These are phyloP conservation scores for Akanthomyces uredinophilus DNA, from an alignment of 2,329 filamentous ascomycete genomes.

Conservation along the genomic window DNA sequence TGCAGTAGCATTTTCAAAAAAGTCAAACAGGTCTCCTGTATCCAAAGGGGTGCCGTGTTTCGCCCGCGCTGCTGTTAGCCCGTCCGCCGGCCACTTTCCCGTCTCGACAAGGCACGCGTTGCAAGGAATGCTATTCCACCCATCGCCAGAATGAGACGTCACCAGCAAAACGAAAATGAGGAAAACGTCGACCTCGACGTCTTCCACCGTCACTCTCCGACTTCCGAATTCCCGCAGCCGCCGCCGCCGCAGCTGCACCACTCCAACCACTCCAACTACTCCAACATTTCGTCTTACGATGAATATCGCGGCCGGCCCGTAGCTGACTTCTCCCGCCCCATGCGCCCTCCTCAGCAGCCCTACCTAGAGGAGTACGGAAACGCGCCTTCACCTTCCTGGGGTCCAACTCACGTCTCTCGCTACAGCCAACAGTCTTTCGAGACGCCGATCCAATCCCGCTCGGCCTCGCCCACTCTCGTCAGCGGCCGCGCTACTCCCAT, in stretches of 20 bases:
- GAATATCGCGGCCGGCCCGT: slow-evolving; percentile 25
- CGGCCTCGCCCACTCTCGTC: slow-evolving; percentile 26
- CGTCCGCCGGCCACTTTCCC: not conserved
- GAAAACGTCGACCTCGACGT: slow-evolving; percentile 16
- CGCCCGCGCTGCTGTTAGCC: slow-evolving; percentile 3
- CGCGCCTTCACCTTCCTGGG: slow-evolving; percentile 17
- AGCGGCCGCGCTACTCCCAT: slow-evolving; percentile 25
- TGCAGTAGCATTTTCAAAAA: not conserved
- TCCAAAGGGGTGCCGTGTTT: slow-evolving; percentile 1
- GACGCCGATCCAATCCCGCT: slow-evolving; percentile 19
- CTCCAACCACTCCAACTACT: slow-evolving; percentile 22
- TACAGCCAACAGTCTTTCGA: slow-evolving; percentile 19
- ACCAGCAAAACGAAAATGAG: slow-evolving; percentile 11
- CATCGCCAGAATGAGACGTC: slow-evolving; percentile 14
- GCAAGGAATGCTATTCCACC: slow-evolving; percentile 9
- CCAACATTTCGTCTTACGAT: slow-evolving; percentile 24
- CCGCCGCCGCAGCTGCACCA: slow-evolving; percentile 23
- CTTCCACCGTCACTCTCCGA: slow-evolving; percentile 12
- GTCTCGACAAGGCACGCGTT: slow-evolving; percentile 10
- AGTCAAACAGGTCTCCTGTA: not conserved
- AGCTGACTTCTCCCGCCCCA: slow-evolving; percentile 22
- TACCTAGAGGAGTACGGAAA: slow-evolving; percentile 22
- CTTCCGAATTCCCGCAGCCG: not conserved
- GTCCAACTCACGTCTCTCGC: slow-evolving; percentile 14
- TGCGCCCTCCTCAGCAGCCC: slow-evolving; percentile 16